A percentile compares a stretch with the other conserved stretches of the same genome.
Conservation (phyloP, 2,329 filamentous ascomycete species). For the Claviceps sp. region DNA sequence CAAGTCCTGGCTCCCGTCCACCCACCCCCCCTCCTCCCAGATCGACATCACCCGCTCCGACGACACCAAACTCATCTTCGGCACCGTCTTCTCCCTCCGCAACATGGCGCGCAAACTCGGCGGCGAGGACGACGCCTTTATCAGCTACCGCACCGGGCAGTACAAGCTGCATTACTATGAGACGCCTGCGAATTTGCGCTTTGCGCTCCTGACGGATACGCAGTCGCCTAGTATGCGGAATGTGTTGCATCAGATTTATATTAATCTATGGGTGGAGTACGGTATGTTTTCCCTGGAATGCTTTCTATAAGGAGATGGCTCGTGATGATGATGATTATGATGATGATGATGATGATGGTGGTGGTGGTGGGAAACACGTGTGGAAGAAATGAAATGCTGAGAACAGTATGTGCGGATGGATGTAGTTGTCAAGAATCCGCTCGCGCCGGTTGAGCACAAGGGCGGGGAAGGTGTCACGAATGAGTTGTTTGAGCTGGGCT, state of each 20-base stretch:
- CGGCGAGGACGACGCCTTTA: conserved; percentile 86
- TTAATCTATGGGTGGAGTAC: conserved; percentile 95
- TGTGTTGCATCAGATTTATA: conserved; percentile 94
- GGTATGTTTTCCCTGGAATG: conserved; percentile 33
- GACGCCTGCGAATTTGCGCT: conserved; percentile 87
- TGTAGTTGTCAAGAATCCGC: conserved; percentile 56
- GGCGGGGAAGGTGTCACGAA: conserved; percentile 57
- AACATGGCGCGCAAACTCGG: conserved; percentile 96
- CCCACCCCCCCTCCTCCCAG: conserved; percentile 24
- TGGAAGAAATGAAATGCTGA: background rate
- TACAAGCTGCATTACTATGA: conserved; percentile 99
- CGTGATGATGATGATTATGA: too few relatives aligned
- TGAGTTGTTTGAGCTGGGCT: conserved; percentile 55
- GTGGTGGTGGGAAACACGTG: too few relatives aligned
- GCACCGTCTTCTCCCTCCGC: conserved; percentile 86
- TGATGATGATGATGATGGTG: too few relatives aligned
- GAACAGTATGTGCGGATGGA: background rate
- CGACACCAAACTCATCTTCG: conserved; percentile 94
- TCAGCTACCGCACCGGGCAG: conserved; percentile 82
- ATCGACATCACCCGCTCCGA: conserved; percentile 45
- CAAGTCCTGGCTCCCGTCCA: conserved; percentile 59
- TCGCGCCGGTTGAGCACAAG: conserved; percentile 55
- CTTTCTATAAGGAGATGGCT: too few relatives aligned
- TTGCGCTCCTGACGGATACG: conserved; percentile 91
- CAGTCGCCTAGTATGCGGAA: conserved; percentile 82